Conservation (phyloP, 768 basidiomycete genomes). For the Suillus plorans region DNA sequence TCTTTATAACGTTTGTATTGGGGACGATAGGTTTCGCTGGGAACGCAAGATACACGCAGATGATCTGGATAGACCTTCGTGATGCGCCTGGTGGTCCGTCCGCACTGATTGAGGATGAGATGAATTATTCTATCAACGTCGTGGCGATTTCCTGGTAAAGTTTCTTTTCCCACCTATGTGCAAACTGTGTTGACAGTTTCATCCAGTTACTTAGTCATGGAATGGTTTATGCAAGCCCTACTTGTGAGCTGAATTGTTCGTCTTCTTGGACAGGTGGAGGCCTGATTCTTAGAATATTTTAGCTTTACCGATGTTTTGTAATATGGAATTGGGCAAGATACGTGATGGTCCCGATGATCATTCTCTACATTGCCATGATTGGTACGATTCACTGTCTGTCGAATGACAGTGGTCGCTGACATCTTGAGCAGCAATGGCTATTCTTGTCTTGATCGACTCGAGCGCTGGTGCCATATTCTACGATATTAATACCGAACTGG, state of each 20-base stretch:
- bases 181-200: background rate
- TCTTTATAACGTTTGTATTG: conserved; percentile 25
- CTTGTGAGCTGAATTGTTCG: conserved; percentile 16
- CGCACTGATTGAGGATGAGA: conserved; percentile 17
- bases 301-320: conserved; percentile 13
- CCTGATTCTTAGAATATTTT: background rate
- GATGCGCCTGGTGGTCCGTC: conserved; percentile 10
- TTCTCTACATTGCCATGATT: conserved; percentile 14
- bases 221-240: conserved; percentile 29
- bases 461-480: conserved; percentile 20
- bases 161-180: background rate
- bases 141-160: conserved; percentile 21
- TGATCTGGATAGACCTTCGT: conserved; percentile 35
- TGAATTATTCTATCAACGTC: conserved; percentile 21
- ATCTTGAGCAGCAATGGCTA: conserved; percentile 14
- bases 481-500: conserved; percentile 22
- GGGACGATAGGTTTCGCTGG: conserved; percentile 29
- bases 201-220: conserved; percentile 28
- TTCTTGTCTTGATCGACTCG: conserved; percentile 17
- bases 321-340: conserved; percentile 15
- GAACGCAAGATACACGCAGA: conserved; percentile 27
- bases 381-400: conserved; percentile 5
- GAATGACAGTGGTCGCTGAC: background rate
- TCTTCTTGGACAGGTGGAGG: background rate
- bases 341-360: conserved; percentile 18